A percentile compares a stretch with the other conserved stretches of the same genome.
These are phyloP conservation scores for Tylopilus orsonianus DNA, from an alignment of 1,284 basidiomycete genomes.

Conservation along the genomic window DNA sequence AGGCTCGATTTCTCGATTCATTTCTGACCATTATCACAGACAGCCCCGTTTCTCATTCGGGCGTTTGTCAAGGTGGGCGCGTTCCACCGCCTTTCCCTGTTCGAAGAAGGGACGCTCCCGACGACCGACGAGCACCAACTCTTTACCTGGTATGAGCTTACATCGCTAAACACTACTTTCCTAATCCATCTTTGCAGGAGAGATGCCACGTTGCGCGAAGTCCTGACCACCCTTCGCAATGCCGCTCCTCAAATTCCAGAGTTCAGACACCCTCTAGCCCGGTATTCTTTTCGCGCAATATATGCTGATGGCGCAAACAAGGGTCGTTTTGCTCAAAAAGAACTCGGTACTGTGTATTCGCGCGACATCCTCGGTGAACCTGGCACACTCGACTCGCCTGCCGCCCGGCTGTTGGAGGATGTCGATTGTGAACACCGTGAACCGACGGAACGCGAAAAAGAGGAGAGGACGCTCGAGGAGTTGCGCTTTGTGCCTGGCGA, in stretches of 20 bases:
- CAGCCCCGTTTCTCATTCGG: conserved; percentile 73
- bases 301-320: conserved; percentile 70
- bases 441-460: conserved; percentile 45
- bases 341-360: conserved; percentile 75
- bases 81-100: conserved; percentile 68
- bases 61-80: conserved; percentile 78
- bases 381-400: conserved; percentile 53
- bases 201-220: conserved; percentile 74
- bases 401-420: conserved; percentile 60
- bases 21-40: conserved; percentile 41
- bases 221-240: conserved; percentile 70
- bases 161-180: background rate
- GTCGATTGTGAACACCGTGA: conserved; percentile 40
- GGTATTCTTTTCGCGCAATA: conserved; percentile 73
- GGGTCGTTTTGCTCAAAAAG: conserved; percentile 69
- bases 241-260: conserved; percentile 61
- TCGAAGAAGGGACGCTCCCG: conserved; percentile 72
- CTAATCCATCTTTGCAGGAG: conserved; percentile 48
- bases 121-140: conserved; percentile 76
- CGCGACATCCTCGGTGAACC: conserved; percentile 79
- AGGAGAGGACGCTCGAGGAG: conserved; percentile 71
- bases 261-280: conserved; percentile 73
- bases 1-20: fast-evolving
- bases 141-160: conserved; percentile 61
- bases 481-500: conserved; percentile 76